Conservation (phyloP, 352 stramenopile species). For the Phytophthora crassamura region DNA sequence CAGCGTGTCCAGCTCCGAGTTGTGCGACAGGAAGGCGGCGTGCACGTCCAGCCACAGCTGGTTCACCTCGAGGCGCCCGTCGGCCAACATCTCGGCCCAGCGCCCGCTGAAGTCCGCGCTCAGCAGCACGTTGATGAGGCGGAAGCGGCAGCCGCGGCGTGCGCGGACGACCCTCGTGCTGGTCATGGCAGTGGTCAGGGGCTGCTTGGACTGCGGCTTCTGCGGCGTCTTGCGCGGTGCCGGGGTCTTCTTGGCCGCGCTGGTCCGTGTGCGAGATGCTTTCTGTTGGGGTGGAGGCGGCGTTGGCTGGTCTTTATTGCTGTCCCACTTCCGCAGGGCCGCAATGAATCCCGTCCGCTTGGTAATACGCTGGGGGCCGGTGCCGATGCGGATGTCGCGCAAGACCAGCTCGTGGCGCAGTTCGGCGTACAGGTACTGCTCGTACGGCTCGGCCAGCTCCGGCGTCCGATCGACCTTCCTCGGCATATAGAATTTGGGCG, state of each 20-base stretch:
- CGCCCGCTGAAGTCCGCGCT: conserved; percentile 61
- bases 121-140: conserved; percentile 72
- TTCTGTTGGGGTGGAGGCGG: not conserved
- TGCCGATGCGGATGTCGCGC: conserved; percentile 33
- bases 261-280: not conserved
- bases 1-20: conserved; percentile 54
- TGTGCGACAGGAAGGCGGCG: conserved; percentile 54
- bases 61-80: conserved; percentile 40
- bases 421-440: conserved; percentile 36
- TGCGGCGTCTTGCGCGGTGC: not conserved
- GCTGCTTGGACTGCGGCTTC: not conserved
- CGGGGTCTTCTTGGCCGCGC: not conserved
- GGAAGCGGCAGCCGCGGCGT: conserved; percentile 69
- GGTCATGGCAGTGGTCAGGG: not conserved
- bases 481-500: conserved; percentile 25
- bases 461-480: conserved; percentile 8
- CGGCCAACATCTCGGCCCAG: conserved; percentile 56
- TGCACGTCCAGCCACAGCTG: conserved; percentile 69
- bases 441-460: conserved; percentile 55
- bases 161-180: conserved; percentile 25
- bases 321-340: conserved; percentile 47
- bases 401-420: conserved; percentile 45
- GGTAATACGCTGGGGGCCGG: conserved; percentile 17
- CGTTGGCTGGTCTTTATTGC: not conserved
- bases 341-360: conserved; percentile 36